phyloP scores from a whole-genome alignment of 2,329 filamentous ascomycete genomes.

The Epicoccum nigrum region DNA sequence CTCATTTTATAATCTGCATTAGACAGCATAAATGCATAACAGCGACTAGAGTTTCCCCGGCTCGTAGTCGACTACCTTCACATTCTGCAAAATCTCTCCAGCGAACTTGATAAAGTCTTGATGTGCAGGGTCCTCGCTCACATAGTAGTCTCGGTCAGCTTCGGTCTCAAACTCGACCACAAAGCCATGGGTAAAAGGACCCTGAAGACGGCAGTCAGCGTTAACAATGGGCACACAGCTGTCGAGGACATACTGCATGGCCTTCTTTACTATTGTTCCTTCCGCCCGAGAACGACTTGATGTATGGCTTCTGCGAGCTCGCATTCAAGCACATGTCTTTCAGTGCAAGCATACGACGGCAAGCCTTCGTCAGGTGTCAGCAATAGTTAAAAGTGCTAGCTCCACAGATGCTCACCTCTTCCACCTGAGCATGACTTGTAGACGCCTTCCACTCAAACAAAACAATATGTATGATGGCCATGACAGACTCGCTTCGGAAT shows the following conservation, averaged over 20 bases:
- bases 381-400: background rate
- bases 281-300: constrained; percentile 64
- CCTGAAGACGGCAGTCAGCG: constrained; percentile 40
- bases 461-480: constrained; percentile 72
- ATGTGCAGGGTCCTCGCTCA: constrained; percentile 69
- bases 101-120: constrained; percentile 62
- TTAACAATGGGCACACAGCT: background rate
- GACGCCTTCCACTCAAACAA: constrained; percentile 69
- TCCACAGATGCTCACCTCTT: constrained; percentile 55
- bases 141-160: constrained; percentile 72
- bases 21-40: constrained; percentile 9
- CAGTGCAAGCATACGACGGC: constrained; percentile 62
- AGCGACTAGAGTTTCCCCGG: constrained; percentile 46
- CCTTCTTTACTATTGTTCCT: constrained; percentile 67
- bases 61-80: constrained; percentile 66
- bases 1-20: constrained; percentile 1
- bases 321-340: constrained; percentile 66
- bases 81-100: constrained; percentile 57
- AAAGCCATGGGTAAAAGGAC: constrained; percentile 72
- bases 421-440: constrained; percentile 56
- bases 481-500: constrained; percentile 38
- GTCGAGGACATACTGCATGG: constrained; percentile 56
- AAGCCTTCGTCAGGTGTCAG: constrained; percentile 53
- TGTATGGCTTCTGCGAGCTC: constrained; percentile 64
- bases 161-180: constrained; percentile 68